Evolutionary conservation across 177 flowering plant species (phyloP), one percentile per base, ranked within the genome.

Genomic region (Telopea speciosissima): DNA sequence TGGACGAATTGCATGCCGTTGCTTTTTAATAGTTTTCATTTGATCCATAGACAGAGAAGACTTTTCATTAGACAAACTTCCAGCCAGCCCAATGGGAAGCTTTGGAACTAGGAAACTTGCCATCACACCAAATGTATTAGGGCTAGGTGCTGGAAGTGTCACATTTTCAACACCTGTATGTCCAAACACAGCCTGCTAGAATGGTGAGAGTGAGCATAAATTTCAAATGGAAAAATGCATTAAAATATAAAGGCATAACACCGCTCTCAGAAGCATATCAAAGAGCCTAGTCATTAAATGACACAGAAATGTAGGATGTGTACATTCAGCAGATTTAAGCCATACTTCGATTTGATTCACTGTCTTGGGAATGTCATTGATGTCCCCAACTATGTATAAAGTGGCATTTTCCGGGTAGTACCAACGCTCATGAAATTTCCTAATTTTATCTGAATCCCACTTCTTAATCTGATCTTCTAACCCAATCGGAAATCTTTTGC

Each of bases 341-440:
- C 89, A 66, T 85, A 96, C 99, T 79, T 96, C 98, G 58, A 96
- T 96, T 75, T 93, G 96, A 79, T 84, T 73, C 63, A 86, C 80
- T 40, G 86, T 86, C 83, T 86, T 88, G 68, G 97, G 56, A 66
- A 96, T 83, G 77, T 91, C 85, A 75, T 87, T 89, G 64, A 96
- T 85, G 78, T 96, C 97, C 63, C 99, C 99, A 72, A 96, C 99
- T 73, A 96, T 91, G 74, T 90, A 96, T 66, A 96, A 83, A 67
- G 99, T 93, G 49, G 98, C 95, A 84, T 96, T 96, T 81, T 89
- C 97, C 56, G 99, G 99, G 80, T 91, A 93, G 79, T 96, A 96
- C 99, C 99, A 96, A 24, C 99, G 91, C 72, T 96, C 99, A 76
- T 96, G 99, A 75, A 96, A 96, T 74, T 85, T 91, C 81, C 89